Evolutionary conservation across 306 rosid genomes (phyloP), one percentile per base, ranked within the genome.

Genomic region (Urtica urens): DNA sequence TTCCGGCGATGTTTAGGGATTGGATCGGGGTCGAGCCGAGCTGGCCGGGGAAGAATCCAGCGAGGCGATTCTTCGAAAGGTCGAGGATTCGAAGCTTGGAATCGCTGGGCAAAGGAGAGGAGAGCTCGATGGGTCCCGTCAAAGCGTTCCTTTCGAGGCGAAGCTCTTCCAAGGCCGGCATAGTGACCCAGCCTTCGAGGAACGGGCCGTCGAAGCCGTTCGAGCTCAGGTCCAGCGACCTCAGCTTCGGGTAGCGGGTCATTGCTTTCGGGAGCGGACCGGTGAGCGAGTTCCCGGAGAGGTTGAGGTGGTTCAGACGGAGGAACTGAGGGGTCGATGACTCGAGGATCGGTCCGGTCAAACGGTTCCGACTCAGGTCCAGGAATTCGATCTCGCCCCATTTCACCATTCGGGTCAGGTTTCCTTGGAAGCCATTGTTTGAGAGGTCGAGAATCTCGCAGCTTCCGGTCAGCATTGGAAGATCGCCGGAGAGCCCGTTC

Each of bases 351-450:
- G 69, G 59, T 51, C 99, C 96, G 0, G 70, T 54, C 72, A 92
- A 65, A 69, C 26, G 88, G 60, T 92, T 92, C 42, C 55, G 77
- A 55, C 99, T 82, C 60, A 92, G 86, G 73, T 92, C 99, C 38
- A 92, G 93, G 60, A 50, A 82, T 60, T 86, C 88, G 39, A 92
- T 54, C 69, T 92, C 80, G 30, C 96, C 99, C 99, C 99, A 92
- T 67, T 75, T 92, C 55, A 69, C 31, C 60, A 82, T 75, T 77
- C 93, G 73, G 29, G 80, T 62, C 53, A 92, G 65, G 41, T 92
- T 92, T 57, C 99, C 99, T 62, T 72, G 75, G 0, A 92, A 68
- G 57, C 74, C 72, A 76, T 92, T 92, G 14, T 72, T 72, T 25
- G 99, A 92, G 47, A 92, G 83, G 76, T 92, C 99, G 58, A 92